A percentile compares a stretch with the other conserved stretches of the same genome.
These are phyloP conservation scores for Erysimum cheiri DNA, from an alignment of 441 rosid species.

Conservation along the genomic window DNA sequence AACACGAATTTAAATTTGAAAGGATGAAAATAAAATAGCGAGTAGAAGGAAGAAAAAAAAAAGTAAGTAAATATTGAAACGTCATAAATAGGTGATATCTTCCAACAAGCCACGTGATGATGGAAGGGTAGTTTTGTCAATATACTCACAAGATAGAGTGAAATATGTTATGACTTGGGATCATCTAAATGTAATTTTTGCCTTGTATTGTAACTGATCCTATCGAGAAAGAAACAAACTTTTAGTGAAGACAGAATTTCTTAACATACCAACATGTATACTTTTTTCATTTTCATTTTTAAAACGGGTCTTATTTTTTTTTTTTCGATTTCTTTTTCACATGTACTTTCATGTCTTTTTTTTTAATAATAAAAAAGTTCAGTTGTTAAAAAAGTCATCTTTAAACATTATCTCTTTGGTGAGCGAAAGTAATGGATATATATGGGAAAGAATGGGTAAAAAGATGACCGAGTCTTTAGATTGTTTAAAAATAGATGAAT, in stretches of 20 bases:
- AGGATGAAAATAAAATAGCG: not conserved
- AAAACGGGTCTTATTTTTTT: not conserved
- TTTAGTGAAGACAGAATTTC: too few relatives aligned
- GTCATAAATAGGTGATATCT: conserved; percentile 1
- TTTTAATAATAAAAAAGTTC: not conserved
- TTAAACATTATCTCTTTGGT: not conserved
- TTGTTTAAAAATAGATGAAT: not conserved
- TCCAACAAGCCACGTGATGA: conserved; percentile 29
- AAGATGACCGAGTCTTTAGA: not conserved
- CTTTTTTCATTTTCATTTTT: not conserved
- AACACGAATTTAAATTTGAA: not conserved
- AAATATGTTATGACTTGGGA: not conserved
- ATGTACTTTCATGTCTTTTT: not conserved
- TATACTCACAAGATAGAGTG: not conserved
- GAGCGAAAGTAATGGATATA: not conserved
- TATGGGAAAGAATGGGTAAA: not conserved
- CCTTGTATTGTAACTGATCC: not conserved
- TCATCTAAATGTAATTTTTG: not conserved
- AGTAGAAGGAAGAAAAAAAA: not conserved
- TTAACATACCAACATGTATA: not conserved
- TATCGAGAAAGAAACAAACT: not conserved
- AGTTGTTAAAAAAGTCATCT: not conserved
- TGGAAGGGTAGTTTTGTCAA: not conserved
- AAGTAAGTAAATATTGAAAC: not conserved
- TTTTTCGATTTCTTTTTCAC: not conserved